Percentiles rank a stretch among this genome's conserved stretches.
Conservation (phyloP, 75 land plant genomes). For the Selaginella tamariscina region DNA sequence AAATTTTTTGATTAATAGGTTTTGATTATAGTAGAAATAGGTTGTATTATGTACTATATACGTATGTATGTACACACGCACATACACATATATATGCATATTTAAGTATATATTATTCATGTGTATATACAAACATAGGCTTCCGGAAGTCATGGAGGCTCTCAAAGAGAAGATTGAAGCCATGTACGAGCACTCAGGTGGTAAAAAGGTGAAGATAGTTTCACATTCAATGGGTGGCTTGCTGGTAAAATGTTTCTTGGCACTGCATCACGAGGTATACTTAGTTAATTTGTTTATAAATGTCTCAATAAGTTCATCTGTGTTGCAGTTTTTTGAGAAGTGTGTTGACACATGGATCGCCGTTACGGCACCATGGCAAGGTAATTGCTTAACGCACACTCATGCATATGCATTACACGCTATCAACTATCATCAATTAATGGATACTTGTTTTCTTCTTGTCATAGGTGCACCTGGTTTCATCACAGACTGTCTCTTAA, state of each 20-base stretch:
- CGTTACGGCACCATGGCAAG: conserved; percentile 92
- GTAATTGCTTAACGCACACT: no score
- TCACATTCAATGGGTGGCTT: conserved; percentile 98
- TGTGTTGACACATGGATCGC: conserved; percentile 96
- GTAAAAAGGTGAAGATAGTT: conserved; percentile 72
- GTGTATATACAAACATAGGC: no score
- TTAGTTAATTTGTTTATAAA: background rate
- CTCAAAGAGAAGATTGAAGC: conserved; percentile 56
- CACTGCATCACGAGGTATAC: conserved; percentile 62
- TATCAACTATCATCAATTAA: no score
- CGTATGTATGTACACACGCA: no score
- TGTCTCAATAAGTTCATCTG: background rate
- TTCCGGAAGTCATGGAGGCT: conserved; percentile 58
- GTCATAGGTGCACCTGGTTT: conserved; percentile 91
- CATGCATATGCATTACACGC: no score
- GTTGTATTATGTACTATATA: no score
- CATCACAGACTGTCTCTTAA: conserved; percentile 63
- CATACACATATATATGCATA: no score
- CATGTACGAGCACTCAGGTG: conserved; percentile 56
- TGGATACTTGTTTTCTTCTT: background rate
- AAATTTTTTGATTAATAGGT: background rate
- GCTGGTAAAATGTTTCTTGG: conserved; percentile 75
- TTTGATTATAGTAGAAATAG: background rate
- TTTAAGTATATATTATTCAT: no score
- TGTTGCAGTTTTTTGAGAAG: conserved; percentile 71